Evolutionary conservation across 2,329 filamentous ascomycete species (phyloP).

Genomic region (Aspergillus niger): DNA sequence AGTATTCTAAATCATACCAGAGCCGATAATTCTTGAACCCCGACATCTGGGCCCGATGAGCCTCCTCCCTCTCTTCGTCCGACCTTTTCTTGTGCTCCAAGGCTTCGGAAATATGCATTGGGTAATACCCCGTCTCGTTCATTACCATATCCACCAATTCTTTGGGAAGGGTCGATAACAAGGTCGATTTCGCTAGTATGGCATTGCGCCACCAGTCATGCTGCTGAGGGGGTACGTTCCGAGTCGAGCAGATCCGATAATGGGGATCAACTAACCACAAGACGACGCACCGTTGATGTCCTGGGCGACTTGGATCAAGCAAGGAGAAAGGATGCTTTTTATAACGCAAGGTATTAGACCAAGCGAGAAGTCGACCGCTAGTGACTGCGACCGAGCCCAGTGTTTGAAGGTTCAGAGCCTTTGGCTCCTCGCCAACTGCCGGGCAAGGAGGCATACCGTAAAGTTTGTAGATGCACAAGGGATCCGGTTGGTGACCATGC

Average conservation of each 20-base stretch:
- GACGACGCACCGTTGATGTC: slow-evolving; percentile 14
- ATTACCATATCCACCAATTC: neutral
- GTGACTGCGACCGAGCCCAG: slow-evolving; percentile 15
- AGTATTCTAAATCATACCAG: neutral
- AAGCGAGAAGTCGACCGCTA: slow-evolving; percentile 15
- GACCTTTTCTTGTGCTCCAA: neutral
- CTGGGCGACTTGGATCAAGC: slow-evolving; percentile 11
- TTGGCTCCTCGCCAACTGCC: neutral
- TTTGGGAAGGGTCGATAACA: neutral
- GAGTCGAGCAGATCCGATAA: slow-evolving; percentile 18
- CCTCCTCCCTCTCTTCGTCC: neutral
- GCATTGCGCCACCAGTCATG: slow-evolving; percentile 12
- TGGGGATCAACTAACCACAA: slow-evolving; percentile 17
- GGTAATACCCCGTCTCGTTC: neutral
- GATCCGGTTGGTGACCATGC: neutral
- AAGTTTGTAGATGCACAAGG: neutral
- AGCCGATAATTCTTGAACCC: neutral
- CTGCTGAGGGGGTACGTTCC: slow-evolving; percentile 19
- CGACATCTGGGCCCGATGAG: neutral
- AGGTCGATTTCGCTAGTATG: neutral
- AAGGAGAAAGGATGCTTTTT: slow-evolving; percentile 13
- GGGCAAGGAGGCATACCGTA: neutral
- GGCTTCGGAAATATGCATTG: neutral
- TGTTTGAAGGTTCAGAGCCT: slow-evolving; percentile 1
- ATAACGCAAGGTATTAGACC: slow-evolving; percentile 14